Evolutionary conservation across 2,329 filamentous ascomycete genomes (phyloP), one percentile per base, ranked within the genome.

Genomic region (Aaosphaeria arxii): DNA sequence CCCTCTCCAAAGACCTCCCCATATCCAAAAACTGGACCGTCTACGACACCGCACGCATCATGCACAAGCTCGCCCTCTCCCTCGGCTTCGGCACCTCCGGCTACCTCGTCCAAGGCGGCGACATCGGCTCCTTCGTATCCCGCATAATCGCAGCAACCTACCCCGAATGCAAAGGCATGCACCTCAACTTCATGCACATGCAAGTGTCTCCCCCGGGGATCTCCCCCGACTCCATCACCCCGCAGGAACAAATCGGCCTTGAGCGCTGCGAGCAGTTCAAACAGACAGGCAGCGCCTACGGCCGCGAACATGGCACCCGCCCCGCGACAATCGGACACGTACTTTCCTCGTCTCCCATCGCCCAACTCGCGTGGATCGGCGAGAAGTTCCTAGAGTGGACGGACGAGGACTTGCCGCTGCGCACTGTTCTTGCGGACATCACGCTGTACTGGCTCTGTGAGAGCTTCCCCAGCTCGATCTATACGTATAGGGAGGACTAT

Each of bases 91-190:
- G 67, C 0, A 17, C 28, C 6, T 51, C 53, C 1, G 76, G 76
- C 0, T 84, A 84, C 52, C 61, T 82, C 6, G 72, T 73, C 0
- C 80, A 84, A 59, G 82, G 82, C 7, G 82, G 82, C 4, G 82
- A 85, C 54, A 67, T 84, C 2, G 78, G 80, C 2, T 73, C 71
- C 40, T 62, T 70, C 29, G 48, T 82, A 4, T 64, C 72, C 0
- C 63, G 77, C 9, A 52, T 71, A 0, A 58, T 83, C 40, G 74
- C 72, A 4, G 67, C 63, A 0, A 63, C 59, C 1, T 72, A 74
- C 42, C 58, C 71, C 0, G 71, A 74, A 41, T 82, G 78, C 62
- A 80, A 77, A 61, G 79, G 58, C 28, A 53, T 65, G 52, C 64
- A 67, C 39, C 43, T 70, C 4, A 69, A 69, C 44, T 61, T 66